Percentiles rank a stretch among this genome's conserved stretches.
phyloP scores from a whole-genome alignment of 164 flowering plant genomes.

The Vitis cinerea region DNA sequence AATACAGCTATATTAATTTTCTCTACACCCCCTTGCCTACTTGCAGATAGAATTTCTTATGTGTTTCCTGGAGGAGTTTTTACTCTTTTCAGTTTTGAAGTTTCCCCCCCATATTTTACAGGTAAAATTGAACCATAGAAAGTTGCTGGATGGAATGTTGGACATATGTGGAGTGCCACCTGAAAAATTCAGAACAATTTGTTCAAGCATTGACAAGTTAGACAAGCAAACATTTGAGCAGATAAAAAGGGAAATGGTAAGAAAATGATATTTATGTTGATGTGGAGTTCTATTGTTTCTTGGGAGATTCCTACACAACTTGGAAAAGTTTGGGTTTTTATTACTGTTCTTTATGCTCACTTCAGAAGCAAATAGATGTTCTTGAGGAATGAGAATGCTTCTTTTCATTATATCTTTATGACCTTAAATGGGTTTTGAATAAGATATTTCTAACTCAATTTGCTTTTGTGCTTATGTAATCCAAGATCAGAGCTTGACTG shows the following conservation, averaged over 20 bases:
- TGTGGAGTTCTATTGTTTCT: not conserved
- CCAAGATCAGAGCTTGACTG: too few relatives aligned
- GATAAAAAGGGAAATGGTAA: constrained; percentile 86
- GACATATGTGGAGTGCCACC: constrained; percentile 95
- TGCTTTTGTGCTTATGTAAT: too few relatives aligned
- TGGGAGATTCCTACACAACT: not conserved
- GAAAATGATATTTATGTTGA: not conserved
- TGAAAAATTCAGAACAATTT: constrained; percentile 88
- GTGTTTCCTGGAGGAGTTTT: too few relatives aligned
- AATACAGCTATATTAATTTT: too few relatives aligned
- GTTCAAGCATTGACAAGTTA: constrained; percentile 96
- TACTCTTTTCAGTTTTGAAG: not conserved
- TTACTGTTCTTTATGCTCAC: not conserved
- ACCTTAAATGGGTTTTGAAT: too few relatives aligned
- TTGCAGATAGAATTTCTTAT: too few relatives aligned
- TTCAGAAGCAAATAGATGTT: not conserved
- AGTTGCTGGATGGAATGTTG: constrained; percentile 90
- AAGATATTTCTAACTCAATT: too few relatives aligned
- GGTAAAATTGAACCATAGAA: constrained; percentile 90
- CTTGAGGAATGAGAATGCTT: not conserved
- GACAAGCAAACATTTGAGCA: constrained; percentile 88
- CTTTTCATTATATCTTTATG: not conserved
- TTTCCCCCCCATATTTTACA: constrained; percentile 18
- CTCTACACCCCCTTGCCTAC: too few relatives aligned
- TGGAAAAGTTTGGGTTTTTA: not conserved